Base-by-base conservation (phyloP, 2,329 filamentous ascomycete species). In the Eutypella sp. region DNA sequence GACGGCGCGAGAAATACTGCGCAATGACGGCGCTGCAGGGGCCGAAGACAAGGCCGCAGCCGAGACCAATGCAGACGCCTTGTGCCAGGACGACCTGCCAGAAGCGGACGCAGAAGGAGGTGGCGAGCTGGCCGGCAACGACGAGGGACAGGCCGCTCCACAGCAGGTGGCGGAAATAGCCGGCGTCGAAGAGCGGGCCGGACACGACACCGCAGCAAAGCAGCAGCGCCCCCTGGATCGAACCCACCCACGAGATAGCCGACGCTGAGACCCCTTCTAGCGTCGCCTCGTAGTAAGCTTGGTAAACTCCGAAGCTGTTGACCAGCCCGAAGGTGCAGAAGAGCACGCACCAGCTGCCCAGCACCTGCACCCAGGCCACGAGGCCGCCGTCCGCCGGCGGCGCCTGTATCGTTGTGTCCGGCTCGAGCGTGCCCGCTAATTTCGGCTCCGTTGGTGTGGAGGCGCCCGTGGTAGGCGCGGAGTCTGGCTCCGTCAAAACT, bases 1-100 rank as follows among this genome's bases (percentile, higher is more conserved):
- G 51, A 41, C 57, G 62, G 25, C 50, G 60, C 1, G 52, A 48
- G 40, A 66, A 67, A 44, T 63, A 65, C n/a, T 57, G 52, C 1
- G 54, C 47, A 4, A 62, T 48, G 11, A 63, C 47, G 4, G 58
- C 60, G 4, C 61, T 54, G 16, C 52, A 51, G 3, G 58, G 55
- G 2, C 56, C 37, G 40, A 58, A 58, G 3, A 59, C 37, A 29
- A 53, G 51, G 3, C 61, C 63, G 34, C 53, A 58, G 13, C 66
- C 66, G 7, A 76, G 45, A 13, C 76, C 75, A 31, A 75, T 63
- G 48, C 70, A 71, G 36, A 78, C 51, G 18, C 73, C 75, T 53
- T 79, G 75, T 0, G 72, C 67, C 25, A 79, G 65, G 40, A 78
- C 67, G 20, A 78, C 54, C 41, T 79, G 75, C 69, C 72, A 79